These are phyloP conservation scores for Endocalyx cinctus DNA, from an alignment of 2,329 filamentous ascomycete species.

Conservation along the genomic window DNA sequence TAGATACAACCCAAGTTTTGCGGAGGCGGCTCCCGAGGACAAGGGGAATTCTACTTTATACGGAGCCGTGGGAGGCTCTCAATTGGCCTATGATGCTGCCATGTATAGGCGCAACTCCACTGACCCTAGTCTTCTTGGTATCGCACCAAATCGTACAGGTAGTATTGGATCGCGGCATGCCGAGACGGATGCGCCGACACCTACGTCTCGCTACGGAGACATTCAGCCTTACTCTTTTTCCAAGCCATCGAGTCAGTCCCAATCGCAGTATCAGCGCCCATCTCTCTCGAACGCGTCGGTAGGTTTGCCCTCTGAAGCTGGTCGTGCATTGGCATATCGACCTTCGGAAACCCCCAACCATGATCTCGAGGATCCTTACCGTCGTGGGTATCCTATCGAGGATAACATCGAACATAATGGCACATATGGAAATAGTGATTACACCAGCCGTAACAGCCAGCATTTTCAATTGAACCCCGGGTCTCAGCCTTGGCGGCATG, in stretches of 20 bases:
- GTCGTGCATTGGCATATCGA: constrained; percentile 11
- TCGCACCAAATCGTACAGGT: constrained; percentile 12
- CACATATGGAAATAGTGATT: constrained; percentile 15
- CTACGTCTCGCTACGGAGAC: constrained; percentile 13
- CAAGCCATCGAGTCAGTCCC: constrained; percentile 10
- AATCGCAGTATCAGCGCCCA: constrained; percentile 15
- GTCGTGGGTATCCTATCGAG: constrained; percentile 30
- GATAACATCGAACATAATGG: constrained; percentile 18
- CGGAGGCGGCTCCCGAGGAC: constrained; percentile 22
- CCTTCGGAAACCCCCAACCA: constrained; percentile 31
- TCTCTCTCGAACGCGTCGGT: constrained; percentile 15
- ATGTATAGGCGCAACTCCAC: constrained; percentile 23
- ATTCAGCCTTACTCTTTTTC: constrained; percentile 12
- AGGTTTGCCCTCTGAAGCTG: constrained; percentile 13
- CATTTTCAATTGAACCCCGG: constrained; percentile 44
- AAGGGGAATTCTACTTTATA: constrained; percentile 13
- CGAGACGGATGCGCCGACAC: constrained; percentile 12
- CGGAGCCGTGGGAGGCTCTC: constrained; percentile 8
- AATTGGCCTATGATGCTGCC: constrained; percentile 10
- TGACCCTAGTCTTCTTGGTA: constrained; percentile 13
- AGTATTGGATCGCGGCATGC: constrained; percentile 14
- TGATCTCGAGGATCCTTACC: constrained; percentile 31
- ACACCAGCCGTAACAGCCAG: constrained; percentile 21
- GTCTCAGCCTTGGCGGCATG: constrained; percentile 41
- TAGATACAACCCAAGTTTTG: constrained; percentile 27